A percentile compares a stretch with the other conserved stretches of the same genome.
These are phyloP conservation scores for Emericellopsis atlantica DNA, from an alignment of 2,329 filamentous ascomycete genomes.

Conservation along the genomic window DNA sequence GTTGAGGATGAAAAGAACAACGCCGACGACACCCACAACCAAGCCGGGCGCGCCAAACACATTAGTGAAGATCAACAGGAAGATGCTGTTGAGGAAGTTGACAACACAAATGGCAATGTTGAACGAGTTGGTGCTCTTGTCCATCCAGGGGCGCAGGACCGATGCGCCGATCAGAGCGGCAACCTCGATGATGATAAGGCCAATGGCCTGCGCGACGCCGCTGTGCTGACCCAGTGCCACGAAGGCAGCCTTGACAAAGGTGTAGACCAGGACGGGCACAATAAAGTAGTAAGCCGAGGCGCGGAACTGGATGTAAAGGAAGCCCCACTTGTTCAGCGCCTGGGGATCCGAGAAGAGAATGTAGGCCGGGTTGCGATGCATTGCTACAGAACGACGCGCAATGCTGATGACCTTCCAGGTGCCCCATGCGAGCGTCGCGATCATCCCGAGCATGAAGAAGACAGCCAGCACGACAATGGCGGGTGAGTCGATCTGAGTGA, in stretches of 20 bases:
- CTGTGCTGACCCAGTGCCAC: slow-evolving; percentile 66
- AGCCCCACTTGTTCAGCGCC: slow-evolving; percentile 93
- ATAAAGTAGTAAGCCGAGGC: slow-evolving; percentile 95
- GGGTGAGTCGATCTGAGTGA: slow-evolving; percentile 72
- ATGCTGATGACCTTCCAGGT: slow-evolving; percentile 82
- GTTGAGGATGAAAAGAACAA: slow-evolving; percentile 81
- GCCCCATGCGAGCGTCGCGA: slow-evolving; percentile 70
- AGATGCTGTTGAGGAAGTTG: slow-evolving; percentile 85
- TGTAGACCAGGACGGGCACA: slow-evolving; percentile 64
- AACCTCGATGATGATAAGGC: slow-evolving; percentile 72
- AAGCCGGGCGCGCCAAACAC: slow-evolving; percentile 75
- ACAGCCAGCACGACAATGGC: slow-evolving; percentile 79
- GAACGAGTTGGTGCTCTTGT: slow-evolving; percentile 95
- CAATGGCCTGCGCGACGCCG: slow-evolving; percentile 65
- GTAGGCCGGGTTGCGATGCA: slow-evolving; percentile 95
- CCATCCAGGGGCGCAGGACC: slow-evolving; percentile 90
- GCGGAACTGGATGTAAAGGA: slow-evolving; percentile 93
- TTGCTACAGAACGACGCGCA: slow-evolving; percentile 72
- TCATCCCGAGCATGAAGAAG: slow-evolving; percentile 77
- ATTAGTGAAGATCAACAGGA: slow-evolving; percentile 77
- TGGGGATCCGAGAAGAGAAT: slow-evolving; percentile 95
- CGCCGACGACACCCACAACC: slow-evolving; percentile 78
- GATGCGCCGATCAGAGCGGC: slow-evolving; percentile 63
- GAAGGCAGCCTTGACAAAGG: slow-evolving; percentile 80
- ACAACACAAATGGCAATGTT: slow-evolving; percentile 85